These are phyloP conservation scores for Carpinus fangiana DNA, from an alignment of 306 rosid genomes.

Conservation along the genomic window DNA sequence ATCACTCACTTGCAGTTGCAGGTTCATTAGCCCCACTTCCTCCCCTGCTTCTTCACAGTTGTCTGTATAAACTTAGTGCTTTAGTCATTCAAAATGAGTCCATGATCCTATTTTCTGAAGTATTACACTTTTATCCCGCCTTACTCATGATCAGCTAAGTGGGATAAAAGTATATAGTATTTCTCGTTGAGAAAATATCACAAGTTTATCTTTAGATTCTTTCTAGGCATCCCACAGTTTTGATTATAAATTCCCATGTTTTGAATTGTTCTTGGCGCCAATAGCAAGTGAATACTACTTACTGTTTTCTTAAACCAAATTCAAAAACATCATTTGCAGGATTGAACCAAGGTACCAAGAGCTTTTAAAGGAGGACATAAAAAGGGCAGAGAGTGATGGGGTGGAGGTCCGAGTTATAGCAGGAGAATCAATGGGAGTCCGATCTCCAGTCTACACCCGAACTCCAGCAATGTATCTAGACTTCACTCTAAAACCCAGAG, in stretches of 20 bases:
- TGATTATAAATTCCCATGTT: too few species aligned
- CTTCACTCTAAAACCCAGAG: constrained; percentile 58
- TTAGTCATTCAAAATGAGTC: too few species aligned
- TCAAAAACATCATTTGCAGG: constrained; percentile 39
- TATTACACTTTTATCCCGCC: not conserved
- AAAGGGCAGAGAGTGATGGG: constrained; percentile 62
- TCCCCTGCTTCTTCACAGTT: not conserved
- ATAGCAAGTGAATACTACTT: not conserved
- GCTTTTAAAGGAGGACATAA: constrained; percentile 62
- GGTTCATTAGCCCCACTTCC: not conserved
- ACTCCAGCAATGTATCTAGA: constrained; percentile 89
- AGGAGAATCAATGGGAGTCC: constrained; percentile 84
- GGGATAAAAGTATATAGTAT: too few species aligned
- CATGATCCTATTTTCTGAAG: not conserved
- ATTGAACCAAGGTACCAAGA: constrained; percentile 89
- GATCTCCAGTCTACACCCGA: constrained; percentile 73
- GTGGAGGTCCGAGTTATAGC: constrained; percentile 80
- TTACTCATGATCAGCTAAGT: too few species aligned
- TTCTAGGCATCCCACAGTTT: too few species aligned
- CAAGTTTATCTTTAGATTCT: too few species aligned
- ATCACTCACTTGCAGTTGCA: too few species aligned
- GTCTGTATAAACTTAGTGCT: not conserved
- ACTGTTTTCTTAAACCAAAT: not conserved
- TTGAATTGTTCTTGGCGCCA: too few species aligned
- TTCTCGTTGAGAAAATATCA: too few species aligned